A percentile compares a stretch with the other conserved stretches of the same genome.
phyloP scores from a whole-genome alignment of 345 rosid species.

The Brassica carinata region DNA sequence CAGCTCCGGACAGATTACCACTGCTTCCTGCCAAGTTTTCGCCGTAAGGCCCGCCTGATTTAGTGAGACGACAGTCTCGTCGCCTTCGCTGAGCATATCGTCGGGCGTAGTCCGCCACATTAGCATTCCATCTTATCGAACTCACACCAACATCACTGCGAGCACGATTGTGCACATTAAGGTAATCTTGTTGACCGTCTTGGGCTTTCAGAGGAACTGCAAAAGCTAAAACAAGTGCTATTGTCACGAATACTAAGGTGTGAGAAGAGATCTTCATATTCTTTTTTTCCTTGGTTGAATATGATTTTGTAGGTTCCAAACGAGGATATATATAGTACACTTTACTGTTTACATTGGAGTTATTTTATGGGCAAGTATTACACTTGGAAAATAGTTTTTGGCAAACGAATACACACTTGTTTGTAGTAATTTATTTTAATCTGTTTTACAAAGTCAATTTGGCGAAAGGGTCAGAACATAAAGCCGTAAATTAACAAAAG shows the following conservation, averaged over 20 bases:
- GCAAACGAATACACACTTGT: background rate
- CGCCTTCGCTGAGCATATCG: slow-evolving; percentile 17
- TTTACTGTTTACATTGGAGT: background rate
- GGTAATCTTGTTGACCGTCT: slow-evolving; percentile 32
- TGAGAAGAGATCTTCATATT: slow-evolving; percentile 27
- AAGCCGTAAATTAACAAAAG: background rate
- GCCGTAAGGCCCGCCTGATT: slow-evolving; percentile 43
- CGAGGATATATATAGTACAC: slow-evolving; percentile 20
- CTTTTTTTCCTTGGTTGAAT: background rate
- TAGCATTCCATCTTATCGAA: slow-evolving; percentile 44
- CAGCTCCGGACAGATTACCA: slow-evolving; percentile 26
- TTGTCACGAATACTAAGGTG: background rate
- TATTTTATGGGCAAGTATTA: slow-evolving; percentile 6
- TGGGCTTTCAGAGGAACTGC: slow-evolving; percentile 34
- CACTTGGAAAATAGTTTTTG: background rate
- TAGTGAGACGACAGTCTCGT: slow-evolving; percentile 41
- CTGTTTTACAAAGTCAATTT: slow-evolving; percentile 25
- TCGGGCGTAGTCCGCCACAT: no score
- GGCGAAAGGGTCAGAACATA: slow-evolving; percentile 1
- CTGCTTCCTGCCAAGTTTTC: slow-evolving; percentile 44
- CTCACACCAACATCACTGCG: slow-evolving; percentile 29
- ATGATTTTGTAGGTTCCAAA: slow-evolving; percentile 9
- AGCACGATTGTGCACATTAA: slow-evolving; percentile 29
- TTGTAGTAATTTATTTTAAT: background rate
- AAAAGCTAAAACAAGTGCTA: slow-evolving; percentile 21